A percentile compares a stretch with the other conserved stretches of the same genome.
These are phyloP conservation scores for Oryza officinalis DNA, from an alignment of 176 grass and related monocot species.

Conservation along the genomic window DNA sequence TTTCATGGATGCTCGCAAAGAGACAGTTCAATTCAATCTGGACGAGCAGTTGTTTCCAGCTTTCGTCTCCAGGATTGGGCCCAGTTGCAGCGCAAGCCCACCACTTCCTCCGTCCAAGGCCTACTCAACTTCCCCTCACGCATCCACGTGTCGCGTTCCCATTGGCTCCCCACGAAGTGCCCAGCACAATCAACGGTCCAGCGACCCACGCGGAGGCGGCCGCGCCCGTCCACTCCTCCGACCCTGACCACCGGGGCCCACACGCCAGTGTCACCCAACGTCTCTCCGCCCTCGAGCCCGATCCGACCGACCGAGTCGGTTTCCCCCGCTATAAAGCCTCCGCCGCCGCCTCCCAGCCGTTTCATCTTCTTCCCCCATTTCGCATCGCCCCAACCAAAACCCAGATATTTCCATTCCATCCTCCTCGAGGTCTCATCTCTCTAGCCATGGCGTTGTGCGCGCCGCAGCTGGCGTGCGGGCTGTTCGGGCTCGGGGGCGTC, in stretches of 20 bases:
- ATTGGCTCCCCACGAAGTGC: neutral
- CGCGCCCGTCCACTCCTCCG: neutral
- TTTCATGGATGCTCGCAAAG: neutral
- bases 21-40: neutral
- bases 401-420: neutral
- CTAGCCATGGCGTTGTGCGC: conserved; percentile 9
- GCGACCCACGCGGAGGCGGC: neutral
- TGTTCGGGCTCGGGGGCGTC: conserved; percentile 8
- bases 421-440: neutral
- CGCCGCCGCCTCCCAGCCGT: neutral
- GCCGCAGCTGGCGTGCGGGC: neutral
- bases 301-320: conserved; percentile 12
- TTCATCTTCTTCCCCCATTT: neutral
- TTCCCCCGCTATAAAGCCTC: conserved; percentile 13
- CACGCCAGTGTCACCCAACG: neutral
- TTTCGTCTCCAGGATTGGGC: too few species aligned
- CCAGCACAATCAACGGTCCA: conserved; percentile 33
- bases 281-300: neutral
- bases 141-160: conserved; percentile 5
- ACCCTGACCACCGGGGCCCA: neutral
- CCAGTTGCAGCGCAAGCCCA: neutral
- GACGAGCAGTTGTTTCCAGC: neutral
- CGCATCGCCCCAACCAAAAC: neutral
- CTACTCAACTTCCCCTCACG: neutral
- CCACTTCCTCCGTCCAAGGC: neutral